Base-by-base conservation (phyloP, 1,284 basidiomycete genomes). In the Phylloboletellus chloephorus region DNA sequence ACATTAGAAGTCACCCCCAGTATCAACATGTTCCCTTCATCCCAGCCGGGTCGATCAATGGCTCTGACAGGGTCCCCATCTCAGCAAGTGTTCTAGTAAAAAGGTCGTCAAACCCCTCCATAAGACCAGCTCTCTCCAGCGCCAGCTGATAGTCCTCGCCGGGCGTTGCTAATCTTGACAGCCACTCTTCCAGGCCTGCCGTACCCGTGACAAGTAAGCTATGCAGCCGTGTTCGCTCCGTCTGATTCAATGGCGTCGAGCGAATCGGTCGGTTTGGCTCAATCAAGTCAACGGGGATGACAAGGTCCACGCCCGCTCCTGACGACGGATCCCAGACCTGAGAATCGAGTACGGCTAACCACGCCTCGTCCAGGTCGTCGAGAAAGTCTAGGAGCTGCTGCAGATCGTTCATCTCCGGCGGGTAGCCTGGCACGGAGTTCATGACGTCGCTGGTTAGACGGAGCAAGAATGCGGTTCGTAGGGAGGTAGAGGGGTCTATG, bases 361-460 rank as follows among this genome's bases (percentile, higher is more conserved):
- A 88, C 0, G 76, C 81, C 37, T 73, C 68, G 56, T 88, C 85
- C 21, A 88, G 68, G 52, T 84, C 78, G 51, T 78, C 74, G 13
- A 87, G 63, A 67, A 76, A 81, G 42, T 78, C 73, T 20, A 82
- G 66, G 2, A 84, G 66, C 37, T 71, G 64, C 21, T 65, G 66
- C 7, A 86, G 63, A 13, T 66, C 62, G 11, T 65, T 56, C 16
- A 60, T 46, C 31, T 65, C 56, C 5, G 72, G 68, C 3, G 63
- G 57, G 53, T 88, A 88, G 4, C 81, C 79, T 3, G 71, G 63
- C 9, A 84, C 71, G 7, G 75, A 67, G 40, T 58, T 63, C 48
- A 87, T 64, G 12, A 75, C 67, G 35, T 87, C 83, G 43, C 76
- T 75, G 2, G 81, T 84, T n/a, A 86, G 66, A 16, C 77, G 78